These are phyloP conservation scores for Boletus sp. DNA, from an alignment of 768 basidiomycete species.

Conservation along the genomic window DNA sequence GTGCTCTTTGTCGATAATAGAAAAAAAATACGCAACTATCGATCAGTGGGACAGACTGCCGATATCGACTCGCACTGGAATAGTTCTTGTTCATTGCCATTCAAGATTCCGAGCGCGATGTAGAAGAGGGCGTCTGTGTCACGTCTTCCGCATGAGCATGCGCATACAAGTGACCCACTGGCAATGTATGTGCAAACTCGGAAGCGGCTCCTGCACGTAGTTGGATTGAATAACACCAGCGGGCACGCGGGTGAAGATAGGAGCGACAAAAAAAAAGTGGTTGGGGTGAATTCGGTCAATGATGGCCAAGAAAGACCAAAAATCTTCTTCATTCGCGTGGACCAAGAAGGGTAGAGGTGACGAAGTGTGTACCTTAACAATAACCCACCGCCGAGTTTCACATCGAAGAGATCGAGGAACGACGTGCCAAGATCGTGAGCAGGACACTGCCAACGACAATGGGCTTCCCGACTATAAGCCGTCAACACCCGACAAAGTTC, in stretches of 20 bases:
- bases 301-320: conserved; percentile 89
- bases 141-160: no score
- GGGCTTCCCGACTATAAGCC: conserved; percentile 84
- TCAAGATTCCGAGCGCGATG: conserved; percentile 84
- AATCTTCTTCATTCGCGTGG: conserved; percentile 93
- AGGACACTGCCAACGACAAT: background rate
- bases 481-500: conserved; percentile 87
- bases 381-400: conserved; percentile 89
- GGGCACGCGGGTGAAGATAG: conserved; percentile 94
- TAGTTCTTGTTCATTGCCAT: conserved; percentile 80
- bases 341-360: conserved; percentile 95
- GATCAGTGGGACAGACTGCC: conserved; percentile 89
- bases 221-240: conserved; percentile 80
- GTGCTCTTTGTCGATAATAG: no score
- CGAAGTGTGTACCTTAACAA: conserved; percentile 93
- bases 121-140: conserved; percentile 80
- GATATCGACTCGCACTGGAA: conserved; percentile 81
- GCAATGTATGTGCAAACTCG: conserved; percentile 73
- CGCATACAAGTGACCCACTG: conserved; percentile 42
- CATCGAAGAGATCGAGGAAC: no score
- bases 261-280: conserved; percentile 93
- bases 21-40: no score
- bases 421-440: background rate
- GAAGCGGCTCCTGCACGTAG: conserved; percentile 75
- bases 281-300: conserved; percentile 86